Base-by-base conservation (phyloP, 129 eudicot genomes). In the Flaveria linearis region DNA sequence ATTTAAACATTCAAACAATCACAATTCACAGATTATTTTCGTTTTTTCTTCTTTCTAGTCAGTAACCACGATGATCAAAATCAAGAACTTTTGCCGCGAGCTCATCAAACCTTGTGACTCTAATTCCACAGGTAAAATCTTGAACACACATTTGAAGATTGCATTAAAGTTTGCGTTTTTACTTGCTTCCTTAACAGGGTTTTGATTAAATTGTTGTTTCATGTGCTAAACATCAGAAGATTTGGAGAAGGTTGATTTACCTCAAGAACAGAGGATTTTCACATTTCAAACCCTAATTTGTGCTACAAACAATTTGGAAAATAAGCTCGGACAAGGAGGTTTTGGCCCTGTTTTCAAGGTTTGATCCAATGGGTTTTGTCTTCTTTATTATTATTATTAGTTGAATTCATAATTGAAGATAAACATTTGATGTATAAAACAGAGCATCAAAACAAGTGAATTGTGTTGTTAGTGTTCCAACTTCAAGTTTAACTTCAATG, bases 331-430 rank as follows among this genome's bases (percentile, higher is more conserved):
- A 18, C 84, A 91, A 91, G 97, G 97, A 1, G 95, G 97, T 45
- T 88, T 91, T 85, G 95, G 97, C 36, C 95, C 97, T 49, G 97
- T 91, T 79, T 91, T 64, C 80, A 86, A 91, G 97, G 97, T 91
- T 55, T 12, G 68, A 39, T 60, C 28, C 68, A 30, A 30, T 3
- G 4, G 36, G 36, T n/a, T 58, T 69, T n/a, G 28, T 12, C 17
- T 4, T 12, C 67, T 39, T 42, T 39, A 12, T 47, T 50, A 2
- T 64, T 47, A 63, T 49, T 58, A 2, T 16, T 55, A 26, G 1
- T 17, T 33, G 66, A 18, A 22, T 23, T 65, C 60, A 20, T 52
- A 3, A 12, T 20, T 72, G 76, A 72, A 39, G 77, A 73, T 55
- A 20, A 73, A 3, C 26, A 57, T 14, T 30, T 3, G 4, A 36